Conservation (phyloP, 345 rosid genomes). For the Gossypium ekmanianum region DNA sequence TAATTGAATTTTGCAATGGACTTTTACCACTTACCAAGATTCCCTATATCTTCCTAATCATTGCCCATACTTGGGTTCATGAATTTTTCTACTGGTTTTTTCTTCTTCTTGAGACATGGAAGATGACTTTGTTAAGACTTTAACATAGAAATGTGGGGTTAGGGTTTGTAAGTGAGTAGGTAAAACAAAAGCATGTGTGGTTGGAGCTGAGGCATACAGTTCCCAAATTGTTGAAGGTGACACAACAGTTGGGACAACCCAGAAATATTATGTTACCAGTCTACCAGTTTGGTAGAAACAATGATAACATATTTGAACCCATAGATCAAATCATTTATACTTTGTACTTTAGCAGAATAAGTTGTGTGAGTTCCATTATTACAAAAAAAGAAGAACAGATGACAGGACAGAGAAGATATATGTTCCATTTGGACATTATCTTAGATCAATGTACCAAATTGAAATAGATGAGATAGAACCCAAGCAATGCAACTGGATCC, state of each 20-base stretch:
- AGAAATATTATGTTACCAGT: background rate
- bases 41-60: background rate
- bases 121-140: no score
- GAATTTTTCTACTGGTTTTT: background rate
- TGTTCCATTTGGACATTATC: background rate
- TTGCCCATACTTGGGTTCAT: background rate
- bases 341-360: background rate
- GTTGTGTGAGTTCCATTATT: background rate
- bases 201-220: background rate
- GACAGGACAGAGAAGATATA: background rate
- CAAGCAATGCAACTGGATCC: background rate
- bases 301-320: background rate
- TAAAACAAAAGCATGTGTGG: background rate
- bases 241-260: background rate
- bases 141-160: no score
- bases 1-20: background rate
- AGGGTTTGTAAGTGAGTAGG: background rate
- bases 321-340: background rate
- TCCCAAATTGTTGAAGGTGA: background rate
- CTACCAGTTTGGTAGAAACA: background rate
- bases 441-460: background rate
- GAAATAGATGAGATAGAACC: background rate
- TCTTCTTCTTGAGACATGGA: background rate
- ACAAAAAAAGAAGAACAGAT: background rate
- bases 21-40: background rate